A percentile compares a stretch with the other conserved stretches of the same genome.
phyloP scores from a whole-genome alignment of 2,329 filamentous ascomycete genomes.

The Tolypocladium ophioglossoides region DNA sequence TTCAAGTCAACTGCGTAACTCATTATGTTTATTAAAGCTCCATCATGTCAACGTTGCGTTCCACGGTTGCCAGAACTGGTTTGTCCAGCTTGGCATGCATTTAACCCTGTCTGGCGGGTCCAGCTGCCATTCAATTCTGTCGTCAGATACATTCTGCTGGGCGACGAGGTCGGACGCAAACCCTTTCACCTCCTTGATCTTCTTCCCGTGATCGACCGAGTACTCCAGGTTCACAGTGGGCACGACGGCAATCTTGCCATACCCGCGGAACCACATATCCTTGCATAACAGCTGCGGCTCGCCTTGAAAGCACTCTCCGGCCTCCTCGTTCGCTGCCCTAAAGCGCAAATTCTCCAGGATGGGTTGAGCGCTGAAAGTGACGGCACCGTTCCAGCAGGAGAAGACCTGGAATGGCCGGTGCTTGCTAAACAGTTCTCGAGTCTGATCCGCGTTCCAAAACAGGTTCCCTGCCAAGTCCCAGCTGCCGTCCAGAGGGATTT shows the following conservation, averaged over 20 bases:
- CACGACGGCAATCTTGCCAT: constrained; percentile 43
- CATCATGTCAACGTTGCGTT: constrained; percentile 5
- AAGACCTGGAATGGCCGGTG: constrained; percentile 46
- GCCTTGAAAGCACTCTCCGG: constrained; percentile 40
- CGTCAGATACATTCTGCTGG: constrained; percentile 3
- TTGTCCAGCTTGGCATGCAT: constrained; percentile 32
- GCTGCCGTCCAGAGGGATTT: constrained; percentile 36
- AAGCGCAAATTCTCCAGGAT: constrained; percentile 35
- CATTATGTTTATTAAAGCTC: too few species aligned
- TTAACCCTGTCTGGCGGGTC: constrained; percentile 34
- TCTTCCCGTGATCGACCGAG: constrained; percentile 28
- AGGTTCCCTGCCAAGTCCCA: constrained; percentile 39
- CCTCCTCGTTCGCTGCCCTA: constrained; percentile 17
- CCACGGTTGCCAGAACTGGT: constrained; percentile 32
- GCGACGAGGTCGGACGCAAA: constrained; percentile 26
- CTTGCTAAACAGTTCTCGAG: constrained; percentile 19
- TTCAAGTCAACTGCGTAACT: neutral
- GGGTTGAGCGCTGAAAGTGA: constrained; percentile 35
- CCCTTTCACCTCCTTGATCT: constrained; percentile 39
- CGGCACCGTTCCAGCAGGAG: constrained; percentile 50
- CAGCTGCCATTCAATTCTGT: constrained; percentile 30
- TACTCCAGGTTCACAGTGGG: constrained; percentile 47
- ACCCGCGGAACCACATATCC: constrained; percentile 41
- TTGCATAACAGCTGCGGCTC: constrained; percentile 48
- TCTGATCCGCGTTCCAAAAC: constrained; percentile 36